Evolutionary conservation across 192 early-diverging fungal species (phyloP).

Genomic region (Linnemannia elongata): DNA sequence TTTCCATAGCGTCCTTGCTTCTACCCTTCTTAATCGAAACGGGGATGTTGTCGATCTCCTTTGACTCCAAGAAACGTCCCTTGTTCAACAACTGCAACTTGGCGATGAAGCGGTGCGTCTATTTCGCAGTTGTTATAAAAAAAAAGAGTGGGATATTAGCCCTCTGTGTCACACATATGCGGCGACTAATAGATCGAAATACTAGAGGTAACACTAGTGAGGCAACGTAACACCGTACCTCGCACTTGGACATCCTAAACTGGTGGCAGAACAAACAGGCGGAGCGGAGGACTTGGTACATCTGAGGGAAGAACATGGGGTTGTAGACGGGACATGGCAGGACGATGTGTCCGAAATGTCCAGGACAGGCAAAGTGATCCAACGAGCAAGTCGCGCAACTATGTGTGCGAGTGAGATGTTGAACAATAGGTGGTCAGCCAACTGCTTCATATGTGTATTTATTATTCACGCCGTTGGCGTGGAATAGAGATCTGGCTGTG

Average conservation of each 20-base stretch:
- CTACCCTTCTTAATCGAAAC: conserved; percentile 60
- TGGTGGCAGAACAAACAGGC: conserved; percentile 93
- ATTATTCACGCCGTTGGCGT: too few relatives aligned
- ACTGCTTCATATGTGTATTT: background rate
- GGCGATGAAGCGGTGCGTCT: conserved; percentile 74
- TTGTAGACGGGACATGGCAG: conserved; percentile 97
- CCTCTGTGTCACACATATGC: background rate
- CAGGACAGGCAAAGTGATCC: conserved; percentile 95
- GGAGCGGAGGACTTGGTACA: conserved; percentile 88
- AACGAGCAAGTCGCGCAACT: conserved; percentile 97
- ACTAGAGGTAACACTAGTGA: background rate
- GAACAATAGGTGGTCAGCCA: background rate
- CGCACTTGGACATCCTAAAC: conserved; percentile 72
- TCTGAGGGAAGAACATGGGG: conserved; percentile 93
- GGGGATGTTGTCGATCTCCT: conserved; percentile 76
- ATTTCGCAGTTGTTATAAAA: background rate
- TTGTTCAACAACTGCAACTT: conserved; percentile 90
- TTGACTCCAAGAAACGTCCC: conserved; percentile 89
- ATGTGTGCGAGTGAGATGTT: conserved; percentile 44
- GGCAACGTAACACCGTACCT: conserved; percentile 55
- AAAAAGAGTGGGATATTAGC: background rate
- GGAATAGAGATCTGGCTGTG: too few relatives aligned
- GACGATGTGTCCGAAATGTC: conserved; percentile 98
- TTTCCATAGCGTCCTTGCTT: conserved; percentile 60
- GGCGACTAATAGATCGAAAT: background rate